phyloP scores from a whole-genome alignment of 2,329 filamentous ascomycete genomes.

The Fusarium sp. region DNA sequence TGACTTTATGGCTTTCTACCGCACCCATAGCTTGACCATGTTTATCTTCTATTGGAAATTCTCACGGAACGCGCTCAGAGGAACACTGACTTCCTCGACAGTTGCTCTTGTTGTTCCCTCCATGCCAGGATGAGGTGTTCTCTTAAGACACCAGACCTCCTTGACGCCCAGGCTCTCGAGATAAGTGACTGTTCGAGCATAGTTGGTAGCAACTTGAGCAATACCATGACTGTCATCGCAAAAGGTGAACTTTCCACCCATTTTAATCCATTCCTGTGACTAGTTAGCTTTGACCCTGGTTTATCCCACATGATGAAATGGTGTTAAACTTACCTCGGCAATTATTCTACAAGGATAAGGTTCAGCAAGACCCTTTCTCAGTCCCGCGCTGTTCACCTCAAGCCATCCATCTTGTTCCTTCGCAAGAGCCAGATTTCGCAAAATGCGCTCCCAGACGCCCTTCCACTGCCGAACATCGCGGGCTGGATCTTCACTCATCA shows the following conservation, averaged over 20 bases:
- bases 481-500: constrained; percentile 79
- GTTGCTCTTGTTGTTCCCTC: constrained; percentile 49
- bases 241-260: constrained; percentile 86
- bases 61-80: constrained; percentile 56
- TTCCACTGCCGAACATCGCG: constrained; percentile 68
- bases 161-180: constrained; percentile 74
- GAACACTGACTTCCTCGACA: constrained; percentile 59
- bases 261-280: constrained; percentile 73
- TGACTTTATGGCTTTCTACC: constrained; percentile 25
- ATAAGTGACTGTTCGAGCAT: constrained; percentile 76
- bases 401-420: constrained; percentile 82
- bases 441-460: constrained; percentile 78
- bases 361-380: constrained; percentile 91
- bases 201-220: constrained; percentile 89
- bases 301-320: not conserved
- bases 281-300: constrained; percentile 1
- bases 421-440: constrained; percentile 80
- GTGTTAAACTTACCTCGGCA: constrained; percentile 70
- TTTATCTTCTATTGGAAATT: constrained; percentile 36
- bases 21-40: not conserved
- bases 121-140: constrained; percentile 50
- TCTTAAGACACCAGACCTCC: constrained; percentile 69
- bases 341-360: constrained; percentile 87
- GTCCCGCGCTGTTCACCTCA: constrained; percentile 88
- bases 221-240: constrained; percentile 96